Evolutionary conservation across 441 rosid species (phyloP).

Genomic region (Erysimum cheiri): DNA sequence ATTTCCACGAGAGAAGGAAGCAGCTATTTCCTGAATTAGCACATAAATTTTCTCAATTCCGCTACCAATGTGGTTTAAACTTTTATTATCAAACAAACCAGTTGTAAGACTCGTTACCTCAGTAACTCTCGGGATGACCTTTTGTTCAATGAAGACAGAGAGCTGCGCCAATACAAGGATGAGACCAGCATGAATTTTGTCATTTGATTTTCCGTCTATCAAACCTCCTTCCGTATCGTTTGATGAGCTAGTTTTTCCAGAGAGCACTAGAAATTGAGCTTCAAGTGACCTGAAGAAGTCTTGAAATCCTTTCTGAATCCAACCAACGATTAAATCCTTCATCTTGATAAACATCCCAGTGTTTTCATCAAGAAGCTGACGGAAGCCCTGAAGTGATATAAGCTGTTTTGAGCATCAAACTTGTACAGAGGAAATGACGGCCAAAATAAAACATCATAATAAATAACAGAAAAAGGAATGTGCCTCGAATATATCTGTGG

Average conservation of each 20-base stretch:
- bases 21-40: conserved; percentile 75
- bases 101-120: conserved; percentile 64
- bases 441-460: neutral
- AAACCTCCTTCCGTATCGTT: conserved; percentile 50
- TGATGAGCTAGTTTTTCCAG: conserved; percentile 68
- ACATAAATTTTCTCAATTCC: conserved; percentile 14
- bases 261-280: conserved; percentile 65
- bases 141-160: conserved; percentile 87
- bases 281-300: conserved; percentile 82
- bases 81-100: conserved; percentile 30
- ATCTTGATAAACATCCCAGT: conserved; percentile 65
- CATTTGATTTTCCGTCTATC: conserved; percentile 56
- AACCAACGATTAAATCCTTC: conserved; percentile 66
- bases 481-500: conserved; percentile 83
- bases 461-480: conserved; percentile 31
- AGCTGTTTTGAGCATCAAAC: conserved; percentile 10
- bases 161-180: conserved; percentile 90
- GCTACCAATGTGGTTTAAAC: conserved; percentile 19
- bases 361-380: conserved; percentile 76
- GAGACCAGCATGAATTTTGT: conserved; percentile 71
- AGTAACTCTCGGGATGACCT: conserved; percentile 81
- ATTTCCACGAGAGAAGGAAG: conserved; percentile 84
- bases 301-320: conserved; percentile 97
- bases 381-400: conserved; percentile 65
- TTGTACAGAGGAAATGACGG: conserved; percentile 5